A percentile compares a stretch with the other conserved stretches of the same genome.
These are phyloP conservation scores for Aureococcus anophagefferens DNA, from an alignment of 108 stramenopile genomes.

Conservation along the genomic window DNA sequence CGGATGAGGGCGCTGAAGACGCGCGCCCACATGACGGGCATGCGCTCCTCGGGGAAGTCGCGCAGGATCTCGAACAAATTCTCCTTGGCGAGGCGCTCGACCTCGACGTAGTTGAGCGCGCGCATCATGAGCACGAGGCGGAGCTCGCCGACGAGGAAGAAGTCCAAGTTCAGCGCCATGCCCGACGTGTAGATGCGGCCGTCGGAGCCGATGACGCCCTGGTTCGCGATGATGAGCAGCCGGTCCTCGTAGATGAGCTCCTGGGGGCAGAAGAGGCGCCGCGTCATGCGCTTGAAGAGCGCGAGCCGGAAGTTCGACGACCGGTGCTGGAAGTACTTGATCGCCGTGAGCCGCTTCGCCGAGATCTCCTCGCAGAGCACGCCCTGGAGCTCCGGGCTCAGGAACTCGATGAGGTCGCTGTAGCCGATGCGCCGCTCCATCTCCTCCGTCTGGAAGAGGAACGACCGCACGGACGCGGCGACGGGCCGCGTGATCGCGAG, in stretches of 20 bases:
- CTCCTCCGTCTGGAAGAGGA: neutral
- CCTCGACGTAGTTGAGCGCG: neutral
- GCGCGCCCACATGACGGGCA: no score
- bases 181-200: neutral
- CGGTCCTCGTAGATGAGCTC: no score
- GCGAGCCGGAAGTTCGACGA: neutral
- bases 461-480: neutral
- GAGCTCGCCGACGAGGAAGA: neutral
- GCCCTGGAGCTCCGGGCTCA: neutral
- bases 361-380: neutral
- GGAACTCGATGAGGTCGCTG: neutral
- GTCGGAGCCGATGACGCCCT: neutral
- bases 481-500: no score
- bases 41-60: no score
- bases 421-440: neutral
- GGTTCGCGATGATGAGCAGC: neutral
- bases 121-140: neutral
- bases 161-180: neutral
- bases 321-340: neutral
- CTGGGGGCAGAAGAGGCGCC: no score
- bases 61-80: neutral
- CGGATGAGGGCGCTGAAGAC: no score
- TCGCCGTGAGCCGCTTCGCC: neutral
- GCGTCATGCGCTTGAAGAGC: neutral
- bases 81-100: neutral